Evolutionary conservation across 2,329 filamentous ascomycete genomes (phyloP).

Genomic region (Trichoderma afroharzianum): DNA sequence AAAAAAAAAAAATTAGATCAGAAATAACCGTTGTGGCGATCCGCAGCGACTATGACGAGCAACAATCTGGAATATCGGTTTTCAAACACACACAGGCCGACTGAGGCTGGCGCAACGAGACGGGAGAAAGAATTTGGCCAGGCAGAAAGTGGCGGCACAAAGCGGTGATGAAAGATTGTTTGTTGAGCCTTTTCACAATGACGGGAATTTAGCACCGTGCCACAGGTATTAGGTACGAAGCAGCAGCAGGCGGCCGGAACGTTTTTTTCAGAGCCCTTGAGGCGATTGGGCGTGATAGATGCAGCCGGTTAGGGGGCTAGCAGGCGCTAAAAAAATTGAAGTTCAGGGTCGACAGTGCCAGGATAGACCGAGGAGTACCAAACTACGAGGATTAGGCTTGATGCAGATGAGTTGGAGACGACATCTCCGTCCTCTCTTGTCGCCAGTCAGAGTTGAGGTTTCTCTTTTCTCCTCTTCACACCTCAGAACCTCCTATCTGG

Average conservation of each 20-base stretch:
- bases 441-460: neutral
- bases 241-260: neutral
- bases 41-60: neutral
- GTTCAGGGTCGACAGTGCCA: conserved; percentile 5
- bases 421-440: neutral
- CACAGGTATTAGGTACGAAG: neutral
- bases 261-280: neutral
- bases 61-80: neutral
- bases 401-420: neutral
- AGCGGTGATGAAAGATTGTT: neutral
- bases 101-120: neutral
- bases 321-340: conserved; percentile 4
- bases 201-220: neutral
- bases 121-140: neutral
- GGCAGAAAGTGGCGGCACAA: conserved; percentile 5
- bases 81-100: neutral
- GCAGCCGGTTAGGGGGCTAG: conserved; percentile 7
- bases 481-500: neutral
- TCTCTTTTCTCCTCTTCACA: neutral
- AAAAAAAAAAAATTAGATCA: conserved; percentile 8
- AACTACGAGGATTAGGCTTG: neutral
- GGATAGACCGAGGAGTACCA: neutral
- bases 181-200: neutral
- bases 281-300: neutral
- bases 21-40: neutral